A percentile compares a stretch with the other conserved stretches of the same genome.
Conservation (phyloP, 2,329 filamentous ascomycete genomes). For the Calonectria montana region DNA sequence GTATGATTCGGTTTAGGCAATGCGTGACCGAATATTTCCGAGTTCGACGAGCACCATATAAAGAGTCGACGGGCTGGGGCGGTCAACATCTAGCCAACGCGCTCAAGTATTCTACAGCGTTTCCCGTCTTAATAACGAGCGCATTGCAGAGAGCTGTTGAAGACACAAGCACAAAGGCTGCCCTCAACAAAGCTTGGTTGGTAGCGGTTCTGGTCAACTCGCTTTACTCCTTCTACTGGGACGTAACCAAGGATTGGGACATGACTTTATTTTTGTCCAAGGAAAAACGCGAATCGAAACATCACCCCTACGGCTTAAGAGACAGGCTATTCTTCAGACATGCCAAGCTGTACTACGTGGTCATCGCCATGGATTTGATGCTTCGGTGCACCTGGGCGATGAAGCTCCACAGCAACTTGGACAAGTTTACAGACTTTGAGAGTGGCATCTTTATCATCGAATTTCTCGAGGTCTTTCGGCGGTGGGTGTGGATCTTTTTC, state of each 20-base stretch:
- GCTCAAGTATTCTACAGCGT: conserved; percentile 92
- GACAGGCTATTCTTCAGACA: conserved; percentile 78
- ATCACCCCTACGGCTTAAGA: conserved; percentile 83
- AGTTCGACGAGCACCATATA: conserved; percentile 69
- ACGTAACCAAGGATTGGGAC: conserved; percentile 97
- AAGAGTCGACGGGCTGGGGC: conserved; percentile 75
- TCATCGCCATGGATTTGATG: conserved; percentile 81
- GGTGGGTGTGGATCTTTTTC: conserved; percentile 98
- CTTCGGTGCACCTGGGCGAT: conserved; percentile 92
- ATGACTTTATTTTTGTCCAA: conserved; percentile 79
- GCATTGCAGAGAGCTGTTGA: conserved; percentile 76
- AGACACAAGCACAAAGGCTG: conserved; percentile 52
- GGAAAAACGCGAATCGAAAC: conserved; percentile 67
- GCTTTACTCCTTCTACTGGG: conserved; percentile 98
- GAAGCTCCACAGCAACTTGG: conserved; percentile 84
- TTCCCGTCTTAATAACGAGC: conserved; percentile 88
- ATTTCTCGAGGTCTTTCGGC: conserved; percentile 84
- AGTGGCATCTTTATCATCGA: conserved; percentile 90
- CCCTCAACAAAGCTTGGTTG: conserved; percentile 72
- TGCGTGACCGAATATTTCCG: conserved; percentile 90
- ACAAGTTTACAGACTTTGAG: conserved; percentile 88
- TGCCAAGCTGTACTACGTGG: conserved; percentile 82
- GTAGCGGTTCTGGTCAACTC: conserved; percentile 84
- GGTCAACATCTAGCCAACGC: conserved; percentile 94
- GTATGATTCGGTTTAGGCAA: conserved; percentile 87